phyloP scores from a whole-genome alignment of 768 basidiomycete species.

The Lenzites betulinus region DNA sequence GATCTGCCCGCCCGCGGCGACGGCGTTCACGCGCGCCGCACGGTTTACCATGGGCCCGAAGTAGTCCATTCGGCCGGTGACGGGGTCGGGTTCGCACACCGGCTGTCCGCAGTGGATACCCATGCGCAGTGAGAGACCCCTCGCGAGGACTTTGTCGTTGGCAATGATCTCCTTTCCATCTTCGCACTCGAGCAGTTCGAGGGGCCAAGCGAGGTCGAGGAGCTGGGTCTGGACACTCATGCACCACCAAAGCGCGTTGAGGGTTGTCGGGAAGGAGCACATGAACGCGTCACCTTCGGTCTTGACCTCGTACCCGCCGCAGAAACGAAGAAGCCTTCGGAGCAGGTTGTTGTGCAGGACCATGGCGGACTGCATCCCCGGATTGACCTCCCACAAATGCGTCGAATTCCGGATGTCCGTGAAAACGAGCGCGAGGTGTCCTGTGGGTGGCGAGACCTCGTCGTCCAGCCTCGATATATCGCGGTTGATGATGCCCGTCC shows the following conservation, averaged over 20 bases:
- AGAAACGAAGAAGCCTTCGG: conserved; percentile 81
- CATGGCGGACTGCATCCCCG: conserved; percentile 94
- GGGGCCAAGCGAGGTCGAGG: conserved; percentile 83
- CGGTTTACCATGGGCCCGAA: conserved; percentile 97
- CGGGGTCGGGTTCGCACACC: conserved; percentile 78
- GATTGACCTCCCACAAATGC: conserved; percentile 92
- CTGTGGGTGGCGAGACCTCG: conserved; percentile 83
- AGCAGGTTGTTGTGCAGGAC: conserved; percentile 85
- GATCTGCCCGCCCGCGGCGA: conserved; percentile 91
- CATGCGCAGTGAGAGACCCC: conserved; percentile 95
- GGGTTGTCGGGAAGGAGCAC: conserved; percentile 92
- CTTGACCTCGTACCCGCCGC: conserved; percentile 98
- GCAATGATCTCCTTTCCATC: conserved; percentile 85
- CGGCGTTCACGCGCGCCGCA: conserved; percentile 78
- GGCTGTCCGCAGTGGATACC: conserved; percentile 94
- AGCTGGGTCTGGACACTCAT: conserved; percentile 84
- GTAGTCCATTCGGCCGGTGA: conserved; percentile 88
- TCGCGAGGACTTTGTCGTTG: conserved; percentile 68
- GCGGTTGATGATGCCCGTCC: conserved; percentile 53
- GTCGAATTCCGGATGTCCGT: conserved; percentile 99
- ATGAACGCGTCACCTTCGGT: conserved; percentile 99
- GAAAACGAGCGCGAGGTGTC: conserved; percentile 91
- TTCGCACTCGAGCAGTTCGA: conserved; percentile 89
- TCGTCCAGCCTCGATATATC: conserved; percentile 63
- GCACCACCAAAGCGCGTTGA: conserved; percentile 89